Conservation (phyloP, 768 basidiomycete genomes). For the Trametes coccinea region DNA sequence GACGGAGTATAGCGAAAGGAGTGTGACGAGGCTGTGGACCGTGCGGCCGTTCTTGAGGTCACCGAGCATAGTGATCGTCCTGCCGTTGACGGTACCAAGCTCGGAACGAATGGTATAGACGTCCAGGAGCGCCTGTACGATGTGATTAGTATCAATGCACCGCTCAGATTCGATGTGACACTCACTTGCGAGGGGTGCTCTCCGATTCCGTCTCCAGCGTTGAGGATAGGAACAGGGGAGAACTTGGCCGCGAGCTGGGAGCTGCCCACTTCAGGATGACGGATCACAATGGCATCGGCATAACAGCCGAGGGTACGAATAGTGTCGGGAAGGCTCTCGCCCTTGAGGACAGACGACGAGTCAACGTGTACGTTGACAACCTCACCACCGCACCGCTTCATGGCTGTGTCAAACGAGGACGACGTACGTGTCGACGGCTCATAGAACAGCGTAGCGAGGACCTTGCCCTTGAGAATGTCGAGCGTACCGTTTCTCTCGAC, state of each 20-base stretch:
- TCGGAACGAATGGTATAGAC: slow-evolving; percentile 97
- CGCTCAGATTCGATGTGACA: background rate
- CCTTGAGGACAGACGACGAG: slow-evolving; percentile 87
- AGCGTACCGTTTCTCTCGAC: slow-evolving; percentile 89
- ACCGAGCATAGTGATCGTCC: slow-evolving; percentile 88
- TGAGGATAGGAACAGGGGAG: slow-evolving; percentile 93
- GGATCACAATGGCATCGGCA: slow-evolving; percentile 89
- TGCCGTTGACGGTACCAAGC: slow-evolving; percentile 95
- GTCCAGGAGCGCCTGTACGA: slow-evolving; percentile 70
- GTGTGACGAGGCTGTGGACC: slow-evolving; percentile 91
- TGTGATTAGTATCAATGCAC: background rate
- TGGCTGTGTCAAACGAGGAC: slow-evolving; percentile 95
- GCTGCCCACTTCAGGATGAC: slow-evolving; percentile 93
- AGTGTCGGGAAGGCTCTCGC: slow-evolving; percentile 91
- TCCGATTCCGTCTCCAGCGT: slow-evolving; percentile 95
- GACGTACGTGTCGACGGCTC: slow-evolving; percentile 97
- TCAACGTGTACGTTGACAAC: slow-evolving; percentile 85
- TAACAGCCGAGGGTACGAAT: slow-evolving; percentile 94
- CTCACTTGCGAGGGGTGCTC: slow-evolving; percentile 94
- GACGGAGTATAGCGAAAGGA: slow-evolving; percentile 90
- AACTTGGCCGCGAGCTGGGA: slow-evolving; percentile 95
- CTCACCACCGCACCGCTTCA: slow-evolving; percentile 97
- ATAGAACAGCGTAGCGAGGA: slow-evolving; percentile 92
- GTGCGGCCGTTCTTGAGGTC: slow-evolving; percentile 98
- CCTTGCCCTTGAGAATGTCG: slow-evolving; percentile 87